phyloP scores from a whole-genome alignment of 495 filamentous ascomycete species.

The Pyronema omphalodes region DNA sequence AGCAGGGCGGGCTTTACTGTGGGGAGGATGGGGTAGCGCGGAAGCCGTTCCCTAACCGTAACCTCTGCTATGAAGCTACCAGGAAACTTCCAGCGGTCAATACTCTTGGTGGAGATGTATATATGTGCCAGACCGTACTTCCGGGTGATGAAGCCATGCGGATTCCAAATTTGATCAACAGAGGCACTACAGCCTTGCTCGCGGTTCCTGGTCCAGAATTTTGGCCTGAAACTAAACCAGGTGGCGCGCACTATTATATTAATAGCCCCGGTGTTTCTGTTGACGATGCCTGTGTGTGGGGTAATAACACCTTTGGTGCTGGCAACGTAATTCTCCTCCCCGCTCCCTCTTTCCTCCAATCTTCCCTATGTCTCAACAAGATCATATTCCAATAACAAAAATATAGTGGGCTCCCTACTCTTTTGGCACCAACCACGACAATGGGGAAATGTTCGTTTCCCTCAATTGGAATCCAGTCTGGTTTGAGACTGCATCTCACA shows the following conservation, averaged over 20 bases:
- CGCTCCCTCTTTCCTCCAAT: too few relatives aligned
- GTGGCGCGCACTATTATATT: conserved; percentile 58
- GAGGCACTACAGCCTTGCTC: conserved; percentile 30
- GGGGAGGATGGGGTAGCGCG: conserved; percentile 41
- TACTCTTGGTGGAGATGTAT: conserved; percentile 38
- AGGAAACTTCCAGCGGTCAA: conserved; percentile 44
- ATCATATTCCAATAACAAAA: too few relatives aligned
- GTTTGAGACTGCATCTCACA: conserved; percentile 33
- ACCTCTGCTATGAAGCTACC: conserved; percentile 51
- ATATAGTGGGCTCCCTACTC: conserved; percentile 50
- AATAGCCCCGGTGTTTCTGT: conserved; percentile 47
- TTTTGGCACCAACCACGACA: conserved; percentile 46
- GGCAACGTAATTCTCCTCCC: conserved; percentile 40
- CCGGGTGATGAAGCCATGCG: conserved; percentile 70
- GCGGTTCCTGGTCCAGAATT: conserved; percentile 50
- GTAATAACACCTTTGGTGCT: conserved; percentile 36
- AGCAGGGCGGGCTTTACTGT: conserved; percentile 61
- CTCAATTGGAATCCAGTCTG: conserved; percentile 62
- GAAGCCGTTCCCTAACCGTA: conserved; percentile 46
- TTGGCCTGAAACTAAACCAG: conserved; percentile 34
- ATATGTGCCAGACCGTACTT: conserved; percentile 63
- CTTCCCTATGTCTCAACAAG: too few relatives aligned
- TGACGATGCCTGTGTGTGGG: conserved; percentile 49
- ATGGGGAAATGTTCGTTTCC: conserved; percentile 49
- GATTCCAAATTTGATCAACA: conserved; percentile 45